Evolutionary conservation across 208 protist species (phyloP), one percentile per base, ranked within the genome.

Genomic region (Naegleria fowleri): DNA sequence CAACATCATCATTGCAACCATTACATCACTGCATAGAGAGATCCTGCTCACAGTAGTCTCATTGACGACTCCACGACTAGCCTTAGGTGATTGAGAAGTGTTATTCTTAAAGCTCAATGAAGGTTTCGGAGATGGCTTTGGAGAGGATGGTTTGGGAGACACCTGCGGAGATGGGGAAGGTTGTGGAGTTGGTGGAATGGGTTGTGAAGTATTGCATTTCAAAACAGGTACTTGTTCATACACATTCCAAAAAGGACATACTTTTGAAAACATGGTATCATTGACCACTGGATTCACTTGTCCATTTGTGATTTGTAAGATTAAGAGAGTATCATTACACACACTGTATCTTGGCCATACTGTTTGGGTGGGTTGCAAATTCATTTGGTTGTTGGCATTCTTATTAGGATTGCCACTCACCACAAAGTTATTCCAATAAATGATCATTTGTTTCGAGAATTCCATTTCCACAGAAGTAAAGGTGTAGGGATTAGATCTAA

Each of bases 341-440:
- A 29, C 22, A 29, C 19, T 67, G 13, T 67, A 67, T 29, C 55
- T 15, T 67, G 11, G 19, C 55, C 55, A 67, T 15, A 22, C 1
- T 4, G 55, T 67, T 67, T 67, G 55, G 19, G 11, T 22, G 19
- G 43, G 43, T 48, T 22, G 3, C 13, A 67, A 67, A 29, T 67
- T 67, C 19, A 67, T 4, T 67, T 29, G 22, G 19, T 67, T 22
- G 2, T 67, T 67, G 11, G 55, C 55, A 67, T 67, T 67, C 55
- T 67, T 67, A 40, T 89, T 89, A 36, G 85, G 85, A 58, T 29
- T 39, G 13, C 85, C 85, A 59, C 19, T 39, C 13, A 39, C 9
- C 59, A 40, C 29, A 89, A 89, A 89, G n/a, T 89, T 89, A 1
- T 41, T 25, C 41, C 48, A 89, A 89, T 89, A 89, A 36, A n/a